Percentiles rank a stretch among this genome's conserved stretches.
These are phyloP conservation scores for Paraphaeosphaeria minitans DNA, from an alignment of 2,329 filamentous ascomycete species.

Conservation along the genomic window DNA sequence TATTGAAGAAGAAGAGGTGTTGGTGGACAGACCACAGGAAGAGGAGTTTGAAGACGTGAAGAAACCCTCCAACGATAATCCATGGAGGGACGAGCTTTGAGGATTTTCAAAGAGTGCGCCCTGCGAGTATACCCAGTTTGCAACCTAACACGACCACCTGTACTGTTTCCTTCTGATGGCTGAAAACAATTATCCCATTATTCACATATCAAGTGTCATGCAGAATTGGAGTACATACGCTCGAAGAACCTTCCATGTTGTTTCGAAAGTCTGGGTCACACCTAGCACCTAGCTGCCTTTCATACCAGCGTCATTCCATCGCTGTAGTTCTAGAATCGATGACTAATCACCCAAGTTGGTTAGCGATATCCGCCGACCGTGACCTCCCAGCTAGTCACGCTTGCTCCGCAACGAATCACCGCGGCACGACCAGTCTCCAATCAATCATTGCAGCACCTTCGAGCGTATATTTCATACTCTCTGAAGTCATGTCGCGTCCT, in stretches of 20 bases:
- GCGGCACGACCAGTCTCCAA: background rate
- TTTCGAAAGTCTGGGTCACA: no score
- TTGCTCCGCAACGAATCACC: background rate
- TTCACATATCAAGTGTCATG: no score
- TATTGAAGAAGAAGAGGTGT: constrained; percentile 40
- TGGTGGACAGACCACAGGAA: constrained; percentile 24
- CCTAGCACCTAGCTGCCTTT: background rate
- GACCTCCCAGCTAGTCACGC: background rate
- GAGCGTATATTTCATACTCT: background rate
- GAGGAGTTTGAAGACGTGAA: constrained; percentile 35
- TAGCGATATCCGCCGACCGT: background rate
- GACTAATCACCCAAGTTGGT: background rate
- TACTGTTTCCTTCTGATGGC: no score
- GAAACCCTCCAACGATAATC: constrained; percentile 12
- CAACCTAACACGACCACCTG: no score
- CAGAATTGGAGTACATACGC: no score
- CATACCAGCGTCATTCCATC: background rate
- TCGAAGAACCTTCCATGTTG: no score
- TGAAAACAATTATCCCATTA: no score
- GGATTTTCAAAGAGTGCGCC: background rate
- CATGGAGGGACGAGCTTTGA: constrained; percentile 11
- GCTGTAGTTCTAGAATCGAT: background rate
- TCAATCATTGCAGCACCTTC: background rate
- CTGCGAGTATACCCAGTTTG: background rate
- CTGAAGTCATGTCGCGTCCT: constrained; percentile 49